Base-by-base conservation (phyloP, 2,329 filamentous ascomycete genomes). In the Pseudocercospora fuligena region DNA sequence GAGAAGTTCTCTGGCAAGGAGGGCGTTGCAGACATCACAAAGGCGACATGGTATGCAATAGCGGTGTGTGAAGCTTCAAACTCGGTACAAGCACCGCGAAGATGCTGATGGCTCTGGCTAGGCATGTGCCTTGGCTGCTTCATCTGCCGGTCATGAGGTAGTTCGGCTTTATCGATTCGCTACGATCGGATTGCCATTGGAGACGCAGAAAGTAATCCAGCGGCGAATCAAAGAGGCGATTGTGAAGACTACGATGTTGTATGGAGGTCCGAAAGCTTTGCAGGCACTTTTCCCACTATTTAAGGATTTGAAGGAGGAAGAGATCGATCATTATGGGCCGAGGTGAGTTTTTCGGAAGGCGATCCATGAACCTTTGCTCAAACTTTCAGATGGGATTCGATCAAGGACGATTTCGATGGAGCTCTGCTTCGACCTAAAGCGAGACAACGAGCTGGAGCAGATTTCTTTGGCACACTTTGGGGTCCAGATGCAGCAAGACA, bases 201-300 rank as follows among this genome's bases (percentile, higher is more conserved):
- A 66, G 8, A 57, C 19, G 16, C 64, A 66, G 31, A 69, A 66
- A 21, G 43, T 63, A 3, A 56, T 69, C 3, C 64, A 69, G 27
- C 67, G 67, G 2, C 58, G 67, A 12, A 64, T 69, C 14, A 69
- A 69, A 47, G 64, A 69, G 53, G 61, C 61, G 1, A 59, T 69
- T 29, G 33, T 69, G 27, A 69, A 69, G 46, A 69, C 67, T 9
- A 53, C 51, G 0, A 47, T 53, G n/a, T 47, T 69, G 23, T 66
- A 66, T 36, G 64, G 67, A 40, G 54, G 51, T 0, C 61, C 64
- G 1, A 69, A 66, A 51, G 64, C 60, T 29, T 53, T 69, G 23
- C 58, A 60, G 5, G 61, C 64, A 9, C 25, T 69, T 4, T 66
- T 66, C 23, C 67, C 64, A 3, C 59, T 69, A 0, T 69, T 69